phyloP scores from a whole-genome alignment of 345 rosid species.

The Turritis glabra region DNA sequence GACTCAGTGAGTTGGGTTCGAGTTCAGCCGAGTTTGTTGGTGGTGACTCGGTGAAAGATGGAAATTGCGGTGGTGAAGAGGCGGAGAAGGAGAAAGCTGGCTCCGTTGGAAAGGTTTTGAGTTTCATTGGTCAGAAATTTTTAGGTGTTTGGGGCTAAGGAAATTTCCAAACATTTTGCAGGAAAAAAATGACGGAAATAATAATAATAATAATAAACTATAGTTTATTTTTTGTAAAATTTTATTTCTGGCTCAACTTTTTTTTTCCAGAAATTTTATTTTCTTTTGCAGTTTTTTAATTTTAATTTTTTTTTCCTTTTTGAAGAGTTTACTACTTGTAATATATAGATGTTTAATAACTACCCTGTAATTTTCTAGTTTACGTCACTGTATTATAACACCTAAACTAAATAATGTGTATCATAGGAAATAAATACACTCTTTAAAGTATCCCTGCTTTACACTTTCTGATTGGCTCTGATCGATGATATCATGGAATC shows the following conservation, averaged over 20 bases:
- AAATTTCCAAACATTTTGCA: slow-evolving; percentile 20
- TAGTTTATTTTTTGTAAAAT: slow-evolving; percentile 22
- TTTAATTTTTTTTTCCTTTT: neutral
- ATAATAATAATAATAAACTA: neutral
- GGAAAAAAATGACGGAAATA: neutral
- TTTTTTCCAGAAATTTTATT: neutral
- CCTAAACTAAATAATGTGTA: slow-evolving; percentile 9
- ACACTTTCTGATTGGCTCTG: neutral
- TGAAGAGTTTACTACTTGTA: slow-evolving; percentile 6
- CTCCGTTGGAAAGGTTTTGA: slow-evolving; percentile 47
- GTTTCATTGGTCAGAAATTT: slow-evolving; percentile 70
- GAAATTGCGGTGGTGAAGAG: slow-evolving; percentile 24
- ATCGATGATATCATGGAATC: neutral
- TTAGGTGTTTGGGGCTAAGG: slow-evolving; percentile 65
- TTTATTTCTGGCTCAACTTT: slow-evolving; percentile 2
- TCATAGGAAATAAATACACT: neutral
- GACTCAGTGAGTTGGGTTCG: slow-evolving; percentile 32
- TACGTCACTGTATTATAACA: slow-evolving; percentile 17
- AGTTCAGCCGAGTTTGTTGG: slow-evolving; percentile 27
- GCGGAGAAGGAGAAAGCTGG: slow-evolving; percentile 42
- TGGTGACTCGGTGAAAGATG: slow-evolving; percentile 23
- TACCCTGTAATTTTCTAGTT: slow-evolving; percentile 11
- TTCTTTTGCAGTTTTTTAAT: neutral
- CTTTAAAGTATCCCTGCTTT: neutral
- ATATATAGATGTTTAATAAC: neutral